These are phyloP conservation scores for Lodderomyces elongisporus DNA, from an alignment of 1,139 yeast species.

Conservation along the genomic window DNA sequence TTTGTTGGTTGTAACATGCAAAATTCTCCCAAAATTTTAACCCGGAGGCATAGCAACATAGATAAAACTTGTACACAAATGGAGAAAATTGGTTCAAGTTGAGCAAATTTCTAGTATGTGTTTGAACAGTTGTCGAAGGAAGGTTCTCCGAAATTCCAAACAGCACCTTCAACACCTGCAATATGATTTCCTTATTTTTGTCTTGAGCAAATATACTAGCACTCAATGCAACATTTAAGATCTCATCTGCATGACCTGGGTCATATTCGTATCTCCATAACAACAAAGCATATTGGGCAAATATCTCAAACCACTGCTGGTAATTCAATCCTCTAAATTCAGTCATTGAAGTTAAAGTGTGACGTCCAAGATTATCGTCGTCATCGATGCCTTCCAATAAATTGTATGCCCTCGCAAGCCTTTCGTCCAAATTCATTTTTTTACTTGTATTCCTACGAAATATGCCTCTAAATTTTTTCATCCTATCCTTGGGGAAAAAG, in stretches of 20 bases:
- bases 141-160: constrained; percentile 57
- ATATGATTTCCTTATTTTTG: constrained; percentile 46
- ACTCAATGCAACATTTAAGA: constrained; percentile 68
- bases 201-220: constrained; percentile 74
- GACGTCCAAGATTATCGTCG: constrained; percentile 31
- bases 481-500: constrained; percentile 74
- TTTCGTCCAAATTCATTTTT: constrained; percentile 64
- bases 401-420: constrained; percentile 61
- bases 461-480: constrained; percentile 64
- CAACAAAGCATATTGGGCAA: constrained; percentile 70
- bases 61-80: constrained; percentile 59
- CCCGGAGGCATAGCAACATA: constrained; percentile 66
- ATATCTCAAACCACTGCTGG: constrained; percentile 79
- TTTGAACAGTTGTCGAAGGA: constrained; percentile 40
- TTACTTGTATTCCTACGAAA: constrained; percentile 57
- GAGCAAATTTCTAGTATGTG: constrained; percentile 57
- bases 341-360: constrained; percentile 39
- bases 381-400: constrained; percentile 58
- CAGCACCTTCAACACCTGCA: constrained; percentile 61
- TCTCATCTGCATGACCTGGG: constrained; percentile 59
- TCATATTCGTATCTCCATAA: constrained; percentile 59
- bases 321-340: constrained; percentile 74
- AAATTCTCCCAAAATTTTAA: constrained; percentile 52
- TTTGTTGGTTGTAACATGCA: constrained; percentile 79
- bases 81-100: constrained; percentile 72